Percentiles rank a stretch among this genome's conserved stretches.
These are phyloP conservation scores for Ustilago cynodontis DNA, from an alignment of 1,284 basidiomycete genomes.

Conservation along the genomic window DNA sequence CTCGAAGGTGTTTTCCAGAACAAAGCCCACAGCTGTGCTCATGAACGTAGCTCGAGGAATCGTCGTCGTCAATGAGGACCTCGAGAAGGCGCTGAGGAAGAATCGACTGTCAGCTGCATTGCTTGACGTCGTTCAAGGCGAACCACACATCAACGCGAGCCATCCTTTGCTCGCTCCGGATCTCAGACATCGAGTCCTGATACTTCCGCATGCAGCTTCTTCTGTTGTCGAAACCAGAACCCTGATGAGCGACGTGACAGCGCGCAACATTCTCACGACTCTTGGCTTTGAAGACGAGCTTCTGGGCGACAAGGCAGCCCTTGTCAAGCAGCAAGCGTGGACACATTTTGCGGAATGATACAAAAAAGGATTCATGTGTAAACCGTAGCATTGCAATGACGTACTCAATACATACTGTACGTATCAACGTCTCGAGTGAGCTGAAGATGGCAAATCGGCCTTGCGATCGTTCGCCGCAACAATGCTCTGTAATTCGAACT, in stretches of 20 bases:
- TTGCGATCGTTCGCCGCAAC: slow-evolving; percentile 21
- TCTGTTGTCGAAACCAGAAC: slow-evolving; percentile 22
- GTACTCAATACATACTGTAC: neutral
- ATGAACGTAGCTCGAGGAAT: slow-evolving; percentile 36
- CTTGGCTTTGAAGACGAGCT: slow-evolving; percentile 21
- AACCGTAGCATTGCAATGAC: no score
- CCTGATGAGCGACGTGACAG: slow-evolving; percentile 29
- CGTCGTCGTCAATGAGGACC: slow-evolving; percentile 30
- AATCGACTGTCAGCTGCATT: slow-evolving; percentile 26
- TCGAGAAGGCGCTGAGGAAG: slow-evolving; percentile 9
- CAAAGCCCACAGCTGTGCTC: slow-evolving; percentile 20
- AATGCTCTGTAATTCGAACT: slow-evolving; percentile 20
- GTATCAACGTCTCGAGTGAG: slow-evolving; percentile 23
- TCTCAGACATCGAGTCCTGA: slow-evolving; percentile 23
- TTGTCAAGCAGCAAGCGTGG: slow-evolving; percentile 24
- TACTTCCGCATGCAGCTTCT: slow-evolving; percentile 36
- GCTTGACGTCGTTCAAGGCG: slow-evolving; percentile 35
- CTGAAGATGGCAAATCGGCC: slow-evolving; percentile 1
- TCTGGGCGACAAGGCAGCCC: slow-evolving; percentile 15
- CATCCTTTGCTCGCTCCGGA: slow-evolving; percentile 27
- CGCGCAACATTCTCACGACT: slow-evolving; percentile 24
- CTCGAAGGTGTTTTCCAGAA: slow-evolving; percentile 10
- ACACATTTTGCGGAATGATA: slow-evolving; percentile 26
- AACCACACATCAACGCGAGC: slow-evolving; percentile 14
- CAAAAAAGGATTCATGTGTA: neutral